Evolutionary conservation across 441 rosid genomes (phyloP).

Genomic region (Pelargonium australe): DNA sequence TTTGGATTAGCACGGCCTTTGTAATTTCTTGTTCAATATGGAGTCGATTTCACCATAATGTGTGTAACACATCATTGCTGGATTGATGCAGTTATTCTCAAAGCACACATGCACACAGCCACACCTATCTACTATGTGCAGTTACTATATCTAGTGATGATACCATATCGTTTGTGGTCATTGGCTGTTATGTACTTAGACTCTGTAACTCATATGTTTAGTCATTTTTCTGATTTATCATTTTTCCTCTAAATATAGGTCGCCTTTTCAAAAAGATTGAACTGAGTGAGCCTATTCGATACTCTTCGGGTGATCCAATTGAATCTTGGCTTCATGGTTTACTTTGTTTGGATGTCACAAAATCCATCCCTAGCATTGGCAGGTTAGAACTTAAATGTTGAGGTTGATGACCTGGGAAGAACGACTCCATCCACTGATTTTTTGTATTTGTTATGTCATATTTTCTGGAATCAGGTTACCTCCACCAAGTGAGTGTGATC

Average conservation of each 20-base stretch:
- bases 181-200: slow-evolving; percentile 7
- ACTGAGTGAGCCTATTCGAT: slow-evolving; percentile 88
- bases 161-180: background rate
- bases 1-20: background rate
- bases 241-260: slow-evolving; percentile 36
- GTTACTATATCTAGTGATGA: background rate
- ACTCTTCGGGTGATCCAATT: slow-evolving; percentile 83
- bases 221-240: slow-evolving; percentile 16
- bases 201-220: background rate
- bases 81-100: background rate
- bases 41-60: background rate
- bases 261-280: slow-evolving; percentile 87
- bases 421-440: slow-evolving; percentile 9
- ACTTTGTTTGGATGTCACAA: slow-evolving; percentile 86
- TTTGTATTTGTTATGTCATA: slow-evolving; percentile 14
- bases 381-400: slow-evolving; percentile 37
- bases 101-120: background rate
- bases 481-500: slow-evolving; percentile 80
- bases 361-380: slow-evolving; percentile 58
- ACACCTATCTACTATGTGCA: background rate
- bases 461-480: slow-evolving; percentile 52
- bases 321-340: slow-evolving; percentile 91
- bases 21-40: background rate
- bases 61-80: background rate
- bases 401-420: background rate